Conservation (phyloP, 2,329 filamentous ascomycete genomes). For the Aspergillus vadensis region DNA sequence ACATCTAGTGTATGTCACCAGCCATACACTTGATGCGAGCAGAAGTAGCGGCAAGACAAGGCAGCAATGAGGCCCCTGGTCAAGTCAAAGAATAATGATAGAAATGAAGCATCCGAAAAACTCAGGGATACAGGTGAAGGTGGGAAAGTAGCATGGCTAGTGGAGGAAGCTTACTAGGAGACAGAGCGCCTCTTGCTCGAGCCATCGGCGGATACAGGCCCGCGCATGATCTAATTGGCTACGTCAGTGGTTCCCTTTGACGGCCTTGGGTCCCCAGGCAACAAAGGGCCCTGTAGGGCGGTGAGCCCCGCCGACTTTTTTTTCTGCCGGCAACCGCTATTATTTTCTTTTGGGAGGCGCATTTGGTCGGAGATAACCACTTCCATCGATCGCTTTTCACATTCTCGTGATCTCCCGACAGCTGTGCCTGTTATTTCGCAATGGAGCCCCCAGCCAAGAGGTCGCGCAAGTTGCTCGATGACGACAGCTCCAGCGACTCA, state of each 20-base stretch:
- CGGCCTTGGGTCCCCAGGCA: conserved; percentile 23
- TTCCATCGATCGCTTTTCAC: neutral
- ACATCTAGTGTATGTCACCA: conserved; percentile 44
- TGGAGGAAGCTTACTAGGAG: conserved; percentile 12
- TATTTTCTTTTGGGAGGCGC: conserved; percentile 11
- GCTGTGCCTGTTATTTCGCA: neutral
- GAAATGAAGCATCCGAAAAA: conserved; percentile 13
- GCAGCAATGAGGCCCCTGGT: conserved; percentile 8
- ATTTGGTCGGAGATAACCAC: neutral
- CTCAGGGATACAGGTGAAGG: conserved; percentile 20
- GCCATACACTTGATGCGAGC: conserved; percentile 35
- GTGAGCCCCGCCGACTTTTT: conserved; percentile 28
- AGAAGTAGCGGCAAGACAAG: conserved; percentile 11
- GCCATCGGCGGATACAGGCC: conserved; percentile 22
- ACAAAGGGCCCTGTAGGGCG: conserved; percentile 18
- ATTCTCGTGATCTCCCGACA: neutral
- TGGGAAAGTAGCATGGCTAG: conserved; percentile 15
- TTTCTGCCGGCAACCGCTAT: conserved; percentile 33
- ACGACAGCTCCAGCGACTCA: conserved; percentile 43
- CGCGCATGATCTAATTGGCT: conserved; percentile 38
- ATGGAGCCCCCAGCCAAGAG: conserved; percentile 49
- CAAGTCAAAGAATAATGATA: conserved; percentile 2
- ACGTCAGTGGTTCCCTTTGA: conserved; percentile 33
- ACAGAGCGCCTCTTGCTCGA: conserved; percentile 21
- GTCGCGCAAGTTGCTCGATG: conserved; percentile 43